Base-by-base conservation (phyloP, 116 monocot species). In the Dioscorea cayenensis region DNA sequence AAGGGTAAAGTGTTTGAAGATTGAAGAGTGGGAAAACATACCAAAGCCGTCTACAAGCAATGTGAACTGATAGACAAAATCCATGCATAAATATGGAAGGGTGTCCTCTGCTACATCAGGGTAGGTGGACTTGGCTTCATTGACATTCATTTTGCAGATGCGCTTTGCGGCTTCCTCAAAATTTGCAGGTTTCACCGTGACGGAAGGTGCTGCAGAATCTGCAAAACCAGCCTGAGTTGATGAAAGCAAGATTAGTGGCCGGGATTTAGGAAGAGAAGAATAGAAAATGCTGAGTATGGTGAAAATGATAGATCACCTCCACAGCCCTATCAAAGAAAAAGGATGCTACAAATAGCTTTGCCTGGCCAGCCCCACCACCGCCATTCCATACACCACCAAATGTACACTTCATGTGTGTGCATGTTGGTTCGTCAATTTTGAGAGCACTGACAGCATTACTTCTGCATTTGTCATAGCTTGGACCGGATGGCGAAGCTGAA, bases 331-430 rank as follows among this genome's bases (percentile, higher is more conserved):
- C 96, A 50, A 88, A 96, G 86, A 96, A 96, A 84, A 96, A 96
- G 63, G 96, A 96, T 19, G 96, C 96, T 61, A 96, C 90, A 82
- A 92, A 92, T 8, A 92, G 71, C 70, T 86, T 89, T 69, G 83
- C 85, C 77, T 96, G 89, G 36, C 96, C 96, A 71, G 87, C 90
- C 36, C 96, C 92, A 65, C 96, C 96, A 38, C 96, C 96, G 63
- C 96, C 96, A 78, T 96, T 96, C 96, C 96, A 96, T 13, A 90
- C 77, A 51, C 96, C 96, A 69, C 90, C 96, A 76, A 96, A 96
- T 29, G 92, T 90, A 67, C 96, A 96, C 68, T 96, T 90, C 88
- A 92, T 80, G 75, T 92, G 87, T 0, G 86, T 86, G 75, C 96
- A 96, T 76, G 32, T 36, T 29, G 85, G 85, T 76, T 90, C 92